phyloP scores from a whole-genome alignment of 805 yeast species.

The Tetrapisispora arboricola region DNA sequence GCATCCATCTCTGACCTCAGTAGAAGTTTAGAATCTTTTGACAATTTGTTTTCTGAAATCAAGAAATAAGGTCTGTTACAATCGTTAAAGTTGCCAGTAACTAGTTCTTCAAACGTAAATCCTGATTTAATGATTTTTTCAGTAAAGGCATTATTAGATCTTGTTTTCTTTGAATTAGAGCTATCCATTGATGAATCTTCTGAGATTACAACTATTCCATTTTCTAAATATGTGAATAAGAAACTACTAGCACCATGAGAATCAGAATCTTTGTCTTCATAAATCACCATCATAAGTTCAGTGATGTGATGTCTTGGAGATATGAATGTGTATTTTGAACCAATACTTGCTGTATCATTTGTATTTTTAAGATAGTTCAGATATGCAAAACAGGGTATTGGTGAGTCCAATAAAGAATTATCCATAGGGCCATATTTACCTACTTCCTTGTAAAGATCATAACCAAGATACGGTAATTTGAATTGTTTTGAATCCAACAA shows the following conservation, averaged over 20 bases:
- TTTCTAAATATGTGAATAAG: conserved; percentile 11
- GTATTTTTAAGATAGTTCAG: conserved; percentile 7
- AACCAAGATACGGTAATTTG: conserved; percentile 15
- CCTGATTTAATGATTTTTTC: conserved; percentile 23
- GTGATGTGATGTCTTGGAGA: conserved; percentile 26
- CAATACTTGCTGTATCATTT: conserved; percentile 1
- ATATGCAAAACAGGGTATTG: conserved; percentile 17
- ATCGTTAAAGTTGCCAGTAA: conserved; percentile 7
- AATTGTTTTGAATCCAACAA: conserved; percentile 3
- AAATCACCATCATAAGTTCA: conserved; percentile 20
- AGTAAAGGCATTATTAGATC: background rate
- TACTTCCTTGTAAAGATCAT: conserved; percentile 15
- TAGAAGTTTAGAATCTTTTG: conserved; percentile 13
- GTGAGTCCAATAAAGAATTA: conserved; percentile 11
- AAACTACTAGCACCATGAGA: background rate
- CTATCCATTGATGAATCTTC: conserved; percentile 6
- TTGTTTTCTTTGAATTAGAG: background rate
- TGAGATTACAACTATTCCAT: conserved; percentile 15
- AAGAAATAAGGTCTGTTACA: conserved; percentile 13
- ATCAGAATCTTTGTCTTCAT: conserved; percentile 5
- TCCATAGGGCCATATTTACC: conserved; percentile 17
- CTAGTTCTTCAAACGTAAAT: conserved; percentile 23
- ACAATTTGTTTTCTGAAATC: conserved; percentile 17
- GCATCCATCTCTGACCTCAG: conserved; percentile 28
- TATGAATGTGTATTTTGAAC: conserved; percentile 10